A percentile compares a stretch with the other conserved stretches of the same genome.
Evolutionary conservation across 176 grass and related monocot species (phyloP).

Genomic region (Secale cereale): DNA sequence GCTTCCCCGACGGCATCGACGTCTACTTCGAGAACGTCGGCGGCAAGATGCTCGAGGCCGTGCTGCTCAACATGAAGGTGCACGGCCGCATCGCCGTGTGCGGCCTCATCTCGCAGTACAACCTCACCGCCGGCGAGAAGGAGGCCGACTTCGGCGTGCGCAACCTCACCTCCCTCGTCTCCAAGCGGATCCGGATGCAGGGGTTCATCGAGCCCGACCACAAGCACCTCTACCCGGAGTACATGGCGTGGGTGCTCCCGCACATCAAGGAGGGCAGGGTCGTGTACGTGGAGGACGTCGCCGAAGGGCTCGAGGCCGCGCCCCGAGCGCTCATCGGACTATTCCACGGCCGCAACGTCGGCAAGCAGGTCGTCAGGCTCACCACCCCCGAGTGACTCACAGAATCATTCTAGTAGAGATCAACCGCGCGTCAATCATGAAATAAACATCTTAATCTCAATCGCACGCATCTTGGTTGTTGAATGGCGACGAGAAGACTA

Average conservation of each 20-base stretch:
- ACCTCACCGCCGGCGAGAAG: constrained; percentile 34
- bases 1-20: constrained; percentile 79
- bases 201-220: constrained; percentile 54
- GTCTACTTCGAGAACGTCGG: constrained; percentile 94
- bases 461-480: too few species aligned
- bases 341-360: constrained; percentile 59
- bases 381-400: neutral
- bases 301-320: constrained; percentile 49
- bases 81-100: constrained; percentile 59
- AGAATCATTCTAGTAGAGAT: too few species aligned
- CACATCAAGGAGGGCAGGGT: constrained; percentile 50
- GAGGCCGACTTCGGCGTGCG: constrained; percentile 23
- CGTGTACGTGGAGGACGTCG: constrained; percentile 52
- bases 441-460: too few species aligned
- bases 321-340: constrained; percentile 51
- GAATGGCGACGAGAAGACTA: too few species aligned
- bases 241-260: constrained; percentile 31
- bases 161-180: constrained; percentile 34
- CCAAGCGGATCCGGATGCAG: constrained; percentile 50
- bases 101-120: constrained; percentile 81
- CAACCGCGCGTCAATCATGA: too few species aligned
- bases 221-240: constrained; percentile 44
- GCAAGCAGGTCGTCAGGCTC: constrained; percentile 66
- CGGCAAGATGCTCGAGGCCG: constrained; percentile 69
- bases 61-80: constrained; percentile 54